These are phyloP conservation scores for Mesembryanthemum crystallinum DNA, from an alignment of 148 eudicot genomes.

Conservation along the genomic window DNA sequence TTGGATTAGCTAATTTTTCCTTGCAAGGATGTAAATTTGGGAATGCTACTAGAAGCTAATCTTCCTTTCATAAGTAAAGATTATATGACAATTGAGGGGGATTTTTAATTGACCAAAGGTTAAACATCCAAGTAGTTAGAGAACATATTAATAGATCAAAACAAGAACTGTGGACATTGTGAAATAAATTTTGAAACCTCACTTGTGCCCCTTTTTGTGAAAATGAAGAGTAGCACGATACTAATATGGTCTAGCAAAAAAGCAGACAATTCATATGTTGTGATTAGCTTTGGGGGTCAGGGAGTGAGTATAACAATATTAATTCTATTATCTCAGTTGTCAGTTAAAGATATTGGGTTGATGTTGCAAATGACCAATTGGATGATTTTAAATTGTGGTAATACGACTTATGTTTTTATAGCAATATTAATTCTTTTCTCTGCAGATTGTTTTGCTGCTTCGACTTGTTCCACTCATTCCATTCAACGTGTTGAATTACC, in stretches of 20 bases:
- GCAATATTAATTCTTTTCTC: neutral
- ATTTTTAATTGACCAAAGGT: neutral
- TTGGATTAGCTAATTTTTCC: neutral
- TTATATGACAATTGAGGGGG: neutral
- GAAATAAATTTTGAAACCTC: neutral
- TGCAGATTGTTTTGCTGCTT: conserved; percentile 88
- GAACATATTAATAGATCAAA: neutral
- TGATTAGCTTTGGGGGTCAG: no score
- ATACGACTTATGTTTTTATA: neutral
- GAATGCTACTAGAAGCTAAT: neutral
- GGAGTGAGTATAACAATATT: no score
- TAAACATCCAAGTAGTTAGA: neutral
- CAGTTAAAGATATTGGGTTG: no score
- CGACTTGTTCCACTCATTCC: conserved; percentile 94
- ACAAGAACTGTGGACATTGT: neutral
- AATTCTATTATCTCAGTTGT: no score
- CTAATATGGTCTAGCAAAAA: no score
- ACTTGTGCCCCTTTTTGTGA: no score
- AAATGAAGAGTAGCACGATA: no score
- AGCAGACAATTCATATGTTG: no score
- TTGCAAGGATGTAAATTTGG: neutral
- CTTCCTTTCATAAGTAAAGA: neutral
- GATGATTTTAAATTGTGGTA: neutral
- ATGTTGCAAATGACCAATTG: neutral
- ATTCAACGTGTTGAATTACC: conserved; percentile 93